These are phyloP conservation scores for Cystofilobasidium ferigula DNA, from an alignment of 768 basidiomycete species.

Conservation along the genomic window DNA sequence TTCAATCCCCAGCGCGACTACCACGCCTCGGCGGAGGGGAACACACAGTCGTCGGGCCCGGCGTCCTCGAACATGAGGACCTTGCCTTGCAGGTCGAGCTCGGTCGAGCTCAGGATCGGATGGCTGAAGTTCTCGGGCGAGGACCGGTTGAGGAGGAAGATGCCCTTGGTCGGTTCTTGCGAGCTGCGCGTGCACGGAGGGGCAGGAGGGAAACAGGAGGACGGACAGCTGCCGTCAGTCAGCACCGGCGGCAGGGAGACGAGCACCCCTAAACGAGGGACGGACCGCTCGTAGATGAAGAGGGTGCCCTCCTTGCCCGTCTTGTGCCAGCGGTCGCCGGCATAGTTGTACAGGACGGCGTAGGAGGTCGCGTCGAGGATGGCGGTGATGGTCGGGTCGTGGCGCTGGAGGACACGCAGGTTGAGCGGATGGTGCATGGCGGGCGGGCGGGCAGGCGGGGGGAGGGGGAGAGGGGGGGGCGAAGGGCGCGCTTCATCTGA, in stretches of 20 bases:
- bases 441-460: too few relatives aligned
- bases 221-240: not conserved
- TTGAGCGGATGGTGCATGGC: constrained; percentile 26
- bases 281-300: constrained; percentile 29
- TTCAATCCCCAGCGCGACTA: not conserved
- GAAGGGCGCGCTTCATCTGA: too few relatives aligned
- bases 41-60: constrained; percentile 6
- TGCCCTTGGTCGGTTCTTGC: constrained; percentile 17
- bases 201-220: not conserved
- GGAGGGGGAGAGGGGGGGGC: too few relatives aligned
- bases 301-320: constrained; percentile 30
- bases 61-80: constrained; percentile 24
- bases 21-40: not conserved
- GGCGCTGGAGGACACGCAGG: constrained; percentile 29
- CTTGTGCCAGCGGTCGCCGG: constrained; percentile 28
- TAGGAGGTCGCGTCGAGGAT: constrained; percentile 28
- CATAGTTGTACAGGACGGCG: constrained; percentile 28
- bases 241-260: not conserved
- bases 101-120: constrained; percentile 21
- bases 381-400: constrained; percentile 25
- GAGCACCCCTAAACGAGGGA: too few relatives aligned
- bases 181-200: not conserved
- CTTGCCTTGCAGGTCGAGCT: constrained; percentile 28
- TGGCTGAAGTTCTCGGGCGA: constrained; percentile 28
- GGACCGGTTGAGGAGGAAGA: constrained; percentile 30